These are phyloP conservation scores for Cladophialophora yegresii DNA, from an alignment of 2,329 filamentous ascomycete genomes.

Conservation along the genomic window DNA sequence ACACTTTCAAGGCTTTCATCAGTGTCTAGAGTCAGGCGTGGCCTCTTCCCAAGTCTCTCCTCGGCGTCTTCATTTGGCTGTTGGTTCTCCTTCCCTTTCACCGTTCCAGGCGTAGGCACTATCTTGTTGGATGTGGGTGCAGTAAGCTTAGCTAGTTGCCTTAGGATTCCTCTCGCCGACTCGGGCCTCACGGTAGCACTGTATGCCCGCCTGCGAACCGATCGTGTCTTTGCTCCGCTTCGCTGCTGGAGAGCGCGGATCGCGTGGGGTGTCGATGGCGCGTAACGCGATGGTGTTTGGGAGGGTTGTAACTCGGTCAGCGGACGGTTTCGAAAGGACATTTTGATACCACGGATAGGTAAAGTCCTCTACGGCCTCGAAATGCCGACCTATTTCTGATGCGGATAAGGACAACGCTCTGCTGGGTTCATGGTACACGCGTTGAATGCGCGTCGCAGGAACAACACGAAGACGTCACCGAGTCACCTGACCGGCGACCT, in stretches of 20 bases:
- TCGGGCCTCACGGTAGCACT: conserved; percentile 49
- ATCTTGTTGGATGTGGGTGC: conserved; percentile 52
- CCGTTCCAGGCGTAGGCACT: conserved; percentile 50
- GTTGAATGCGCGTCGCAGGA: neutral
- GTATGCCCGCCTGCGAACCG: conserved; percentile 32
- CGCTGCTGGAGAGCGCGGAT: conserved; percentile 58
- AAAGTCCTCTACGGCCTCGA: neutral
- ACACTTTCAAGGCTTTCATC: conserved; percentile 45
- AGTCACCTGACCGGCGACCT: neutral
- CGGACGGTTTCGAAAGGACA: conserved; percentile 31
- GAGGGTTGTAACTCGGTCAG: conserved; percentile 23
- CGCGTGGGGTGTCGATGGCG: conserved; percentile 58
- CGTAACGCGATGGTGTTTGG: conserved; percentile 41
- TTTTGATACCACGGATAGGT: conserved; percentile 7
- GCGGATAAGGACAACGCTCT: neutral
- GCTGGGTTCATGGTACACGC: neutral
- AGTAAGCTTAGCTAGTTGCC: conserved; percentile 57
- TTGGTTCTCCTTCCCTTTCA: conserved; percentile 38
- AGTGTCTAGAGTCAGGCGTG: conserved; percentile 47
- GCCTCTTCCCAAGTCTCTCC: conserved; percentile 48
- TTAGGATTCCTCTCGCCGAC: conserved; percentile 58
- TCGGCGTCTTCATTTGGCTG: conserved; percentile 47
- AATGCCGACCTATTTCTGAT: neutral
- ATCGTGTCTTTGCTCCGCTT: conserved; percentile 26
- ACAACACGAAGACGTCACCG: conserved; percentile 5